Conservation (phyloP, 2,329 filamentous ascomycete genomes). For the Pseudocercospora macadamiae region DNA sequence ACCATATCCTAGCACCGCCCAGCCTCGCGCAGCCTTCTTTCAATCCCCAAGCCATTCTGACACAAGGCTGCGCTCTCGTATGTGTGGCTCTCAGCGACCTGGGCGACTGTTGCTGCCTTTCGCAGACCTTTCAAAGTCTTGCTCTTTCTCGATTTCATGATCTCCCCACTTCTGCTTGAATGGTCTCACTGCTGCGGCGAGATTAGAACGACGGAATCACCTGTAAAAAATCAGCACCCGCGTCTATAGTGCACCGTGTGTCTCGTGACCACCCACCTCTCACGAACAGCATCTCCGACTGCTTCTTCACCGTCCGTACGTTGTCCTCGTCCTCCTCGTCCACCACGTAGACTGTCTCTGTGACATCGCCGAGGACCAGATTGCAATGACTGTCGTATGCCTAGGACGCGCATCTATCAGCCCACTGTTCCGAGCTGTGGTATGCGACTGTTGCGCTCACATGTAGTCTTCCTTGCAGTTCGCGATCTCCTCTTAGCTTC, state of each 20-base stretch:
- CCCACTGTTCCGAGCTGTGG: background rate
- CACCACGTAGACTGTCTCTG: constrained; percentile 93
- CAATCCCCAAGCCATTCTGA: background rate
- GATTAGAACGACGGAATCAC: constrained; percentile 56
- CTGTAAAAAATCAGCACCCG: constrained; percentile 35
- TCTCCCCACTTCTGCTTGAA: background rate
- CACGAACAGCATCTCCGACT: constrained; percentile 98
- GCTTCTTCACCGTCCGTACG: constrained; percentile 88
- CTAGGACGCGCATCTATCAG: constrained; percentile 51
- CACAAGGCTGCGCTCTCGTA: no score
- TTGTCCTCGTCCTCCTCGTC: constrained; percentile 82
- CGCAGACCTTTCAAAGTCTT: background rate
- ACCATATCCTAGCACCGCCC: background rate
- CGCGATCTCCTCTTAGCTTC: constrained; percentile 91
- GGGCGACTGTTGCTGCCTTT: no score
- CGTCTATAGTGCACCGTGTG: background rate
- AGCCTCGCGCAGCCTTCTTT: background rate
- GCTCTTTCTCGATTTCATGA: background rate
- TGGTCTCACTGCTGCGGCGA: constrained; percentile 40
- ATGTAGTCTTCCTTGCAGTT: constrained; percentile 92
- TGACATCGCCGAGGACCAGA: constrained; percentile 90
- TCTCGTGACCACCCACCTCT: constrained; percentile 66
- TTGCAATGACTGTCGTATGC: constrained; percentile 99
- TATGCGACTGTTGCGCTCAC: constrained; percentile 58
- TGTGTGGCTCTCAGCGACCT: no score